Evolutionary conservation across 129 eudicot species (phyloP).

Genomic region (Artemisia argyi): DNA sequence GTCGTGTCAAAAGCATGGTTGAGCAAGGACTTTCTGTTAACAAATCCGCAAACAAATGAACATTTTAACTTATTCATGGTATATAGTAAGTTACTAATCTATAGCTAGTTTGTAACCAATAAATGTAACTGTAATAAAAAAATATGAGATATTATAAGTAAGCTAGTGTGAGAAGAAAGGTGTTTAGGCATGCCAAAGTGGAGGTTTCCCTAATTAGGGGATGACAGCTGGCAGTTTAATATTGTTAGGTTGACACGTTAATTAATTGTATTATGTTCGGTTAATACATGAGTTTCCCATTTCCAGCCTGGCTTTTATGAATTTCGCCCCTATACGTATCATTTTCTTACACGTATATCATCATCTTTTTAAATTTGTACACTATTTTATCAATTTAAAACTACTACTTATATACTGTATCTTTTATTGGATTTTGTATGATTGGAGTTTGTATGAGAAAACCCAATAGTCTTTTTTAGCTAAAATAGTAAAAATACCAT

Average conservation of each 20-base stretch:
- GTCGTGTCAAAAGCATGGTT: no score
- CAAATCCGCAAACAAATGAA: no score
- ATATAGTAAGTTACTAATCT: no score
- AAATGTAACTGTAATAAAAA: no score
- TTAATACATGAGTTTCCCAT: constrained; percentile 45
- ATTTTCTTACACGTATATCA: constrained; percentile 12
- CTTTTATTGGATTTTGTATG: no score
- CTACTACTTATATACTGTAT: no score
- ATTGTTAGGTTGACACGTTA: constrained; percentile 45
- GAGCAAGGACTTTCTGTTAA: no score
- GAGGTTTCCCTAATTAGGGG: constrained; percentile 37
- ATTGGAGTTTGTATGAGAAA: no score
- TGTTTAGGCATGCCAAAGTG: constrained; percentile 32
- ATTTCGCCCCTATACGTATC: constrained; percentile 36
- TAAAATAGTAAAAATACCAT: no score
- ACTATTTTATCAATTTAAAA: background rate
- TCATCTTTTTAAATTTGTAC: constrained; percentile 26
- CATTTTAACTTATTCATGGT: no score
- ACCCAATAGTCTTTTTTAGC: no score
- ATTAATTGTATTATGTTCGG: constrained; percentile 26
- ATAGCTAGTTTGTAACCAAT: no score
- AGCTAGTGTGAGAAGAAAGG: background rate
- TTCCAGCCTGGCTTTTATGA: constrained; percentile 34
- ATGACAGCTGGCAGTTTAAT: constrained; percentile 36
- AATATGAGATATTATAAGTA: background rate